Evolutionary conservation across 2,329 filamentous ascomycete species (phyloP), one percentile per base, ranked within the genome.

Genomic region (Hypocrella siamensis): DNA sequence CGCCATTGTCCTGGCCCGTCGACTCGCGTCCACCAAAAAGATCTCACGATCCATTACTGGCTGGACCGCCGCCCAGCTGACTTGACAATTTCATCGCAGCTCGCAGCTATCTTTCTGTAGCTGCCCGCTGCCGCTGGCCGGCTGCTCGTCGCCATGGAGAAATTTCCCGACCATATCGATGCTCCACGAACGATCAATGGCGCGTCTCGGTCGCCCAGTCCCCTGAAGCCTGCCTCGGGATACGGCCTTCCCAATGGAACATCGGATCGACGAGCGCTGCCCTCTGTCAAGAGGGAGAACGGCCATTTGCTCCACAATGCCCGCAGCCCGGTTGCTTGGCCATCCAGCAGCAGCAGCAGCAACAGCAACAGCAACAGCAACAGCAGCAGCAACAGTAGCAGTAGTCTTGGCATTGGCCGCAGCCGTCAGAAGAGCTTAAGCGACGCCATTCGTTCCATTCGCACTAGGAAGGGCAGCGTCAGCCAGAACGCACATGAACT

Each of bases 401-500:
- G 41, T 14, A 39, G 24, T 19, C 33, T 42, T 19, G 61, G 51
- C 46, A 51, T 49, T 27, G 60, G 73, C 42, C 81, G 86, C 48
- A 62, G 61, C 14, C 65, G 79, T 41, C 83, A 90, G 51, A 92
- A 88, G 65, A 93, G 85, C 56, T 70, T 94, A 43, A 76, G 75
- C 46, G 84, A 93, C 54, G 84, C 88, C n/a, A 70, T 94, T 41
- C 75, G 72, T 44, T 85, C 75, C 3, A 88, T 94, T 45, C 68
- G 84, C 41, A 76, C 71, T 24, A 70, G 85, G 45, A 82, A 78
- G 46, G 82, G 73, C 31, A 96, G 86, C 53, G 77, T 94, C 45
- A 86, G 77, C 58, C 82, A 88, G 51, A 93, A 93, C 57, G 86
- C 85, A 33, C 83, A 92, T 38, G 88, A 96, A 56, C 74, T 98